Evolutionary conservation across 2,329 filamentous ascomycete species (phyloP).

Genomic region (Diaporthe nobilis): DNA sequence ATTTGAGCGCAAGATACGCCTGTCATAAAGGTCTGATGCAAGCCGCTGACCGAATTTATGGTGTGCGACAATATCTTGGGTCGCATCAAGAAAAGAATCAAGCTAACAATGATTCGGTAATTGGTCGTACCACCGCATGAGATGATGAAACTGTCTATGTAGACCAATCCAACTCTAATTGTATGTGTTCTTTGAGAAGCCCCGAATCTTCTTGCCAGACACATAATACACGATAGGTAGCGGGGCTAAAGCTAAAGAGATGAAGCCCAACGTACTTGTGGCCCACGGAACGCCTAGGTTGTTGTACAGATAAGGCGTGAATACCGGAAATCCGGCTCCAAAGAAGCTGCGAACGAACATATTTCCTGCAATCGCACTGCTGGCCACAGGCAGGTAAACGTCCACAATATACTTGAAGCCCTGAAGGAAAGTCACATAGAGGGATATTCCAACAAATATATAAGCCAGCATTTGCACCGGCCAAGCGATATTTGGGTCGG

Average conservation of each 20-base stretch:
- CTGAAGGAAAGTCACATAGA: constrained; percentile 2
- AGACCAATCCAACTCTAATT: neutral
- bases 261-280: neutral
- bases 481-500: neutral
- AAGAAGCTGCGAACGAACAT: constrained; percentile 22
- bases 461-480: constrained; percentile 2
- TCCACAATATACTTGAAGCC: constrained; percentile 12
- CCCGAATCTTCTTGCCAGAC: neutral
- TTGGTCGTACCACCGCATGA: neutral
- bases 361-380: neutral
- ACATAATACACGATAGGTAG: constrained; percentile 1
- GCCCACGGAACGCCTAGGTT: constrained; percentile 4
- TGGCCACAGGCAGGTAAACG: constrained; percentile 1
- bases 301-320: constrained; percentile 8
- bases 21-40: no score
- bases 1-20: neutral
- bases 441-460: neutral
- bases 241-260: neutral
- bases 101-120: neutral
- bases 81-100: neutral
- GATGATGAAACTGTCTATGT: neutral
- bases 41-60: no score
- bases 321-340: neutral
- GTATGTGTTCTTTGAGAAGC: neutral
- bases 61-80: no score